Evolutionary conservation across 768 basidiomycete species (phyloP).

Genomic region (Mycena sanguinolenta): DNA sequence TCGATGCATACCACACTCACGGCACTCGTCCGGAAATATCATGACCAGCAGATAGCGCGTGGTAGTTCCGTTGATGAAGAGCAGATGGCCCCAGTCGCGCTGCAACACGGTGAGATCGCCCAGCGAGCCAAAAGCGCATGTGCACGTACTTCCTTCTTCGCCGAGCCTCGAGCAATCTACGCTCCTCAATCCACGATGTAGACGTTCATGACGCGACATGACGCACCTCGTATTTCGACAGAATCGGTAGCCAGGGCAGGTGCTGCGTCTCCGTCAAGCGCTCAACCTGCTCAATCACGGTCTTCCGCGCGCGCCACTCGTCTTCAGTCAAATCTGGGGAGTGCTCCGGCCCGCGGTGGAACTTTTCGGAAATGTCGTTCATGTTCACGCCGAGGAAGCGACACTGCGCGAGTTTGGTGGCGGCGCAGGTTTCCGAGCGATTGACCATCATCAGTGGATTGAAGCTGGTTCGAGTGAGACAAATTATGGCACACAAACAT

Average conservation of each 20-base stretch:
- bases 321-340: conserved; percentile 42
- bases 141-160: conserved; percentile 41
- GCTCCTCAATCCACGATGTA: conserved; percentile 29
- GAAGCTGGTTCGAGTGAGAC: conserved; percentile 33
- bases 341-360: conserved; percentile 35
- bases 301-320: conserved; percentile 46
- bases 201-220: neutral
- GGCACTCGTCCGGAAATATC: conserved; percentile 42
- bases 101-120: conserved; percentile 15
- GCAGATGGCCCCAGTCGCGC: conserved; percentile 50
- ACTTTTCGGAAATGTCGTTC: conserved; percentile 47
- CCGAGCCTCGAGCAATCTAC: conserved; percentile 39
- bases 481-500: too few species aligned
- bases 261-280: conserved; percentile 31
- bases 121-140: neutral
- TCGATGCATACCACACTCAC: conserved; percentile 26
- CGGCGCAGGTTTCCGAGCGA: conserved; percentile 47
- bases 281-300: conserved; percentile 43
- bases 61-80: conserved; percentile 45
- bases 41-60: conserved; percentile 47
- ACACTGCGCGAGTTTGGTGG: conserved; percentile 47
- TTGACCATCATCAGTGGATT: conserved; percentile 48
- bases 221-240: conserved; percentile 50
- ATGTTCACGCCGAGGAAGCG: conserved; percentile 42
- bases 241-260: conserved; percentile 45